A percentile compares a stretch with the other conserved stretches of the same genome.
phyloP scores from a whole-genome alignment of 176 grass and related monocot genomes.

The Bromus sterilis region DNA sequence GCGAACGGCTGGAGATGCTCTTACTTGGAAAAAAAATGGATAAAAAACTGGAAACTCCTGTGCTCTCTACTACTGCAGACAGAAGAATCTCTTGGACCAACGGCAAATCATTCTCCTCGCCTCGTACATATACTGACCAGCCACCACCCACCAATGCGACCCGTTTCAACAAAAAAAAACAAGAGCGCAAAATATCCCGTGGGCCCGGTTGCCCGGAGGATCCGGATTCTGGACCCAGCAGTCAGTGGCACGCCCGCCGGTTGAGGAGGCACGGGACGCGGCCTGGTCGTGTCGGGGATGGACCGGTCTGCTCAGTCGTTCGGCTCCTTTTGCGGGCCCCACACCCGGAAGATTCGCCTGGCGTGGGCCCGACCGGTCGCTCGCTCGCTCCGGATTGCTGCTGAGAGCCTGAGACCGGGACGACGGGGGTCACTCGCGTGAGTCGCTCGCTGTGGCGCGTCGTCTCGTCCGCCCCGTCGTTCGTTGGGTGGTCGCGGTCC shows the following conservation, averaged over 20 bases:
- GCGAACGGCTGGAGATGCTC: no score
- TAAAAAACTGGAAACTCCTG: no score
- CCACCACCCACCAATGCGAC: no score
- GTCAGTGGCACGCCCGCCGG: background rate
- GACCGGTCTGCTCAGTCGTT: background rate
- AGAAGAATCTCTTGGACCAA: no score
- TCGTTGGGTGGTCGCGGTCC: background rate
- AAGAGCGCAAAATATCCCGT: background rate
- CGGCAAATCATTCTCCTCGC: no score
- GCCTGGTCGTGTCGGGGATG: background rate
- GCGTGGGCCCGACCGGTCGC: conserved; percentile 15
- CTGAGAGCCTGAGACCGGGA: background rate
- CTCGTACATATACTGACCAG: no score
- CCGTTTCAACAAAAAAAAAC: no score
- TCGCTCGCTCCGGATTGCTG: background rate
- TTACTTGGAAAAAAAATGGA: no score
- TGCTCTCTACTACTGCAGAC: no score
- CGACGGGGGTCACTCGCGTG: background rate
- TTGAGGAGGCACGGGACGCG: background rate
- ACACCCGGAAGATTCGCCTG: conserved; percentile 16
- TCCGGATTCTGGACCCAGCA: background rate
- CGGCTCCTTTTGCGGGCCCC: background rate
- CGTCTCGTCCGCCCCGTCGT: background rate
- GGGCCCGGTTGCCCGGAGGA: background rate
- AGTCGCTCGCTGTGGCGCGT: background rate